Conservation (phyloP, 1,284 basidiomycete species). For the Porodaedalea pini region DNA sequence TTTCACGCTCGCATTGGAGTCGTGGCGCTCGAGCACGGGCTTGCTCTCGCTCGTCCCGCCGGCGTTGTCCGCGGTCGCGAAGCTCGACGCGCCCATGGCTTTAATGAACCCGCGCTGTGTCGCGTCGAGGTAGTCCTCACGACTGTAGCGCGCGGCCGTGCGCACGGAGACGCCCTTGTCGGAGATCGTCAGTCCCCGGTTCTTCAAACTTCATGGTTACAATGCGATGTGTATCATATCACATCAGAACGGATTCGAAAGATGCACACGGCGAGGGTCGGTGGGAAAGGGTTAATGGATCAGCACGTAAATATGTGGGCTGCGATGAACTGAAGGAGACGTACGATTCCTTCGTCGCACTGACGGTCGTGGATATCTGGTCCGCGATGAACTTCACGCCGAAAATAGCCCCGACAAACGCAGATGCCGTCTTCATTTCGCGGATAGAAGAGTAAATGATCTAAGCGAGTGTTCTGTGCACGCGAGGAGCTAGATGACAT, state of each 20-base stretch:
- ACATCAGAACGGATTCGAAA: background rate
- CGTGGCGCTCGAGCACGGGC: background rate
- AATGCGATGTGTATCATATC: background rate
- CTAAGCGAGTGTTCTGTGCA: background rate
- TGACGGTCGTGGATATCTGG: conserved; percentile 37
- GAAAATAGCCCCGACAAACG: conserved; percentile 43
- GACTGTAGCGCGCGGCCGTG: conserved; percentile 52
- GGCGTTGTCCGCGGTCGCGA: conserved; percentile 9
- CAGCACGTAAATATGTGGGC: background rate
- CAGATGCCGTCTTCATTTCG: conserved; percentile 38
- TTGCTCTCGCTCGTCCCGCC: background rate
- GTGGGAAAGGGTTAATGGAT: background rate
- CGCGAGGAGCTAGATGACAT: background rate
- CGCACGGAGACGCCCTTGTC: conserved; percentile 58
- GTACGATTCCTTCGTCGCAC: conserved; percentile 48
- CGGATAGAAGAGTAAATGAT: background rate
- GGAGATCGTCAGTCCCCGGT: conserved; percentile 52
- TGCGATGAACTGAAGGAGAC: conserved; percentile 23
- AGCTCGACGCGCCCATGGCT: conserved; percentile 18
- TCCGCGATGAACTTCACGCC: conserved; percentile 35
- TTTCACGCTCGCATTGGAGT: conserved; percentile 12
- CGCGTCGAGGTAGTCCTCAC: conserved; percentile 64
- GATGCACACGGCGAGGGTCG: background rate
- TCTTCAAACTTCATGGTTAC: conserved; percentile 43
- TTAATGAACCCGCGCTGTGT: conserved; percentile 46